Conservation (phyloP, 305 asterid species). For the Rubia balearica region DNA sequence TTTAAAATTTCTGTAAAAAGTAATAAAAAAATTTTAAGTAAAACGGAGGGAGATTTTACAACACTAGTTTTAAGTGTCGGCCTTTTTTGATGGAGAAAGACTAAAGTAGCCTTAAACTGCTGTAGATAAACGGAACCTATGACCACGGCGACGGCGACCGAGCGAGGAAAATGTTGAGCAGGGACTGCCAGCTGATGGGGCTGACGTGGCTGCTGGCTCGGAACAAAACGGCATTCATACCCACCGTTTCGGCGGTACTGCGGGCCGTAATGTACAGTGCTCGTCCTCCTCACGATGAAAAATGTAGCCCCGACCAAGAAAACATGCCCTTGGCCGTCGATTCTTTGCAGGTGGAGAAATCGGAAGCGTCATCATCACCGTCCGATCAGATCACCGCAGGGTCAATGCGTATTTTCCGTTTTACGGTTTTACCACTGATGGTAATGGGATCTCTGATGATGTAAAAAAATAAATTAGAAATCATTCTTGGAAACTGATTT, state of each 20-base stretch:
- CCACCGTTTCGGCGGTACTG: slow-evolving; percentile 91
- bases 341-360: slow-evolving; percentile 70
- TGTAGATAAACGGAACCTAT: slow-evolving; percentile 45
- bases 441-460: slow-evolving; percentile 15
- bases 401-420: neutral
- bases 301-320: slow-evolving; percentile 97
- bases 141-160: slow-evolving; percentile 43
- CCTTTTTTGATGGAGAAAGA: too few relatives aligned
- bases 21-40: too few relatives aligned
- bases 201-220: slow-evolving; percentile 96
- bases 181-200: slow-evolving; percentile 96
- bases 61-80: too few relatives aligned
- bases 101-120: slow-evolving; percentile 15
- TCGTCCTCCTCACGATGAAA: slow-evolving; percentile 68
- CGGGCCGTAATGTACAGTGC: slow-evolving; percentile 95
- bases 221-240: slow-evolving; percentile 94
- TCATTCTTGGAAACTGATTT: slow-evolving; percentile 4
- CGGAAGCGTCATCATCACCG: slow-evolving; percentile 36
- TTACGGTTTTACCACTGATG: slow-evolving; percentile 52
- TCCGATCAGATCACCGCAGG: neutral
- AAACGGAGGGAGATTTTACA: too few relatives aligned
- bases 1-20: too few relatives aligned
- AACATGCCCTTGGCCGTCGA: slow-evolving; percentile 99
- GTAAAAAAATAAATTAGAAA: neutral
- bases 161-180: slow-evolving; percentile 54